Evolutionary conservation across 176 grass and related monocot genomes (phyloP).

Genomic region (Poa annua): DNA sequence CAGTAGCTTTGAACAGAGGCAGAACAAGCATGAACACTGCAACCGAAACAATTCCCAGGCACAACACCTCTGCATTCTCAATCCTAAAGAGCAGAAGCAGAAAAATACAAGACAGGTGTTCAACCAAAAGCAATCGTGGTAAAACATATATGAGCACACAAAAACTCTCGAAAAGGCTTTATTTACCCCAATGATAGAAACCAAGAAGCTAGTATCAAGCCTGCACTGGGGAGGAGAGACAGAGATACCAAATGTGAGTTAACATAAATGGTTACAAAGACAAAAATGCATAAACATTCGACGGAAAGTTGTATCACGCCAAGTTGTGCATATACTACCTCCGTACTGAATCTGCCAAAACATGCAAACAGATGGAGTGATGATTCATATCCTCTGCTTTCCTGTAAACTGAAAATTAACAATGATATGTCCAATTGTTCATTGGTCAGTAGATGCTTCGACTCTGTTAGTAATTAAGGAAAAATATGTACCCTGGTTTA

Average conservation of each 20-base stretch:
- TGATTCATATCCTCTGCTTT: constrained; percentile 99
- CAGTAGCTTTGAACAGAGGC: constrained; percentile 89
- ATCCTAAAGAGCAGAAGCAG: constrained; percentile 51
- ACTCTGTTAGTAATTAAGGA: not conserved
- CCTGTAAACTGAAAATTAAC: constrained; percentile 68
- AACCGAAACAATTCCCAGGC: constrained; percentile 92
- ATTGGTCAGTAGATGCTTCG: not conserved
- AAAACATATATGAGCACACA: not conserved
- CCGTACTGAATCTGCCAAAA: constrained; percentile 89
- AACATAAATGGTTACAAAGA: not conserved
- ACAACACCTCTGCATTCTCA: constrained; percentile 94
- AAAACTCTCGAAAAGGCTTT: constrained; percentile 28
- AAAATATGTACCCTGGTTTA: not conserved
- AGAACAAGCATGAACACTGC: constrained; percentile 91
- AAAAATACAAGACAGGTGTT: constrained; percentile 9
- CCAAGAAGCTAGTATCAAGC: constrained; percentile 98
- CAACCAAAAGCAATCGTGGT: not conserved
- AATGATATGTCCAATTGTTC: not conserved
- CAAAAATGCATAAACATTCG: not conserved
- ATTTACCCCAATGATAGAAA: constrained; percentile 90
- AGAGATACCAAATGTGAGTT: constrained; percentile 27
- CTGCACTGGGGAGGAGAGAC: constrained; percentile 65
- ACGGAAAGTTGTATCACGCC: constrained; percentile 1
- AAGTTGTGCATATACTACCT: constrained; percentile 54
- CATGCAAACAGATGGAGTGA: constrained; percentile 93